Base-by-base conservation (phyloP, 2,329 filamentous ascomycete genomes). In the Diaporthe eres region DNA sequence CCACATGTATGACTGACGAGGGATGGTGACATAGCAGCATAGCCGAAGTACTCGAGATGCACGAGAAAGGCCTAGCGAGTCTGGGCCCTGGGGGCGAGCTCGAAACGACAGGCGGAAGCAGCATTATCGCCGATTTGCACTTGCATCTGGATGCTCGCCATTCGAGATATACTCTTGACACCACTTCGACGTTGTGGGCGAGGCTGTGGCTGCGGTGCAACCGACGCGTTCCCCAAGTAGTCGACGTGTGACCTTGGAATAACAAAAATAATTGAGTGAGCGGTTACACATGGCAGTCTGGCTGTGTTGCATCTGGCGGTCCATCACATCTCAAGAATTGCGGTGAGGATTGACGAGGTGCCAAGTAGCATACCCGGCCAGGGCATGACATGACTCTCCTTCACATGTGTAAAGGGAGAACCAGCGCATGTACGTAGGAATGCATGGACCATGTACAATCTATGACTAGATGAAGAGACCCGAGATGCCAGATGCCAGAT, bases 341-440 rank as follows among this genome's bases (percentile, higher is more conserved):
- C 63, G 63, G 61, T 51, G 44, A 67, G 44, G 9, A 19, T 22
- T 34, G 6, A 37, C 12, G 63, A 22, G 28, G 28, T 67, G 28
- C 28, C 22, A 19, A 25, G 3, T 9, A 10, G 63, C 39, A 28
- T 8, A 2, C 31, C 63, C 19, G 9, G 19, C 10, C 37, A 39
- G 3, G 28, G n/a, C 31, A 51, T 7, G 22, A n/a, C 44, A 67
- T 67, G 63, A 67, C 63, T 67, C 63, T 65, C 17, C 44, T 7
- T n/a, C 44, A 15, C 42, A 13, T 13, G 37, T 39, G 34, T 1
- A 9, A 34, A 34, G 34, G 1, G 34, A 17, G 47, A 49, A 67
- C 28, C 17, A 42, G 31, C 22, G 28, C 44, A n/a, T n/a, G 22
- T n/a, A n/a, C n/a, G n/a, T n/a, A n/a, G n/a, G n/a, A n/a, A n/a